Base-by-base conservation (phyloP, 2,329 filamentous ascomycete genomes). In the Apiospora marii region DNA sequence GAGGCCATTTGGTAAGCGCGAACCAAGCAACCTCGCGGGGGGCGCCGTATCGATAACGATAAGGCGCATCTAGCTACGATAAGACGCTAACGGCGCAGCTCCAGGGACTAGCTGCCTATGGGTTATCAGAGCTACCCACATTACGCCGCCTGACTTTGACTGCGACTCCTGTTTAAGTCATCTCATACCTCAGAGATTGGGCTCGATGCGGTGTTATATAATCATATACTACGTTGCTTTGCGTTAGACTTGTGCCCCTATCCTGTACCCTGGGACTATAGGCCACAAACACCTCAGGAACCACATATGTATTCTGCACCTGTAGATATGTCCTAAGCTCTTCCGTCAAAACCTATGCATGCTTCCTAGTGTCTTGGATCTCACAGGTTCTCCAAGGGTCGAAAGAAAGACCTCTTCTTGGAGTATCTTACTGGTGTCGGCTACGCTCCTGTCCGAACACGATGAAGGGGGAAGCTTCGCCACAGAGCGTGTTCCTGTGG, bases 21-120 rank as follows among this genome's bases (percentile, higher is more conserved):
- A 41, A 41, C 22, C 58, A 22, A 34, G 27, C 30, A 37, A 64
- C 30, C 58, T 64, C 16, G 58, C 37, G 58, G 58, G 58, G 58
- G 41, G 8, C 58, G 6, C 58, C 34, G 22, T 64, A 64, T 64
- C 58, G 58, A 64, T 64, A 64, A 41, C 58, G 58, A 41, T 64
- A 64, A 64, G 16, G 34, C 8, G 41, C 22, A 30, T 22, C 16
- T 27, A 34, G 30, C 10, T 37, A 22, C 53, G 16, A 64, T 64
- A 61, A 12, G 58, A 8, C 30, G 53, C 30, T 61, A 61, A 19
- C 30, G 51, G 13, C n/a, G 24, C 19, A 58, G 27, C 51, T 58
- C 24, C 53, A 61, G 53, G 53, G 53, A 16, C 34, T 22, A 22
- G 27, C 27, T 58, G n/a, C 24, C n/a, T 8, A 27, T 51, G 22